phyloP scores from a whole-genome alignment of 495 filamentous ascomycete species.

The Extremus antarcticus region DNA sequence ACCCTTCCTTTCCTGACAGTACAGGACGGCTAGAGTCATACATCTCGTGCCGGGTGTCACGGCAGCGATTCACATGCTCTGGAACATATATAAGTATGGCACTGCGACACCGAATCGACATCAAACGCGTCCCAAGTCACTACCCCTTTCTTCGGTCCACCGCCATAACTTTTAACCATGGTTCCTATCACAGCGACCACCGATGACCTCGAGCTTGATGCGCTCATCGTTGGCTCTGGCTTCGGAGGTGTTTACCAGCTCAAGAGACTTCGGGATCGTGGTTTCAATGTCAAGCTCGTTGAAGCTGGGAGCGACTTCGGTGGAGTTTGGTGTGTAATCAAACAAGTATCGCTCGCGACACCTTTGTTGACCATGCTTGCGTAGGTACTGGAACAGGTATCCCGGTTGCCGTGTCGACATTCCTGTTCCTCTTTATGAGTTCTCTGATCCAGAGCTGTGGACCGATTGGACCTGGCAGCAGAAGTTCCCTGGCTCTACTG shows the following conservation, averaged over 20 bases:
- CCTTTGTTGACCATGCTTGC: too few species aligned
- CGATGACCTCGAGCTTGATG: conserved; percentile 17
- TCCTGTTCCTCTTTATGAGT: conserved; percentile 13
- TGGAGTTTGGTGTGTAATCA: conserved; percentile 44
- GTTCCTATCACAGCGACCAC: too few species aligned
- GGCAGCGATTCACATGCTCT: too few species aligned
- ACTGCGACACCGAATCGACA: too few species aligned
- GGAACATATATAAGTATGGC: too few species aligned
- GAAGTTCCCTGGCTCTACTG: conserved; percentile 17
- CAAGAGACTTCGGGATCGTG: conserved; percentile 31
- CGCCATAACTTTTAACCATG: too few species aligned
- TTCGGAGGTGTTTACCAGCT: conserved; percentile 38
- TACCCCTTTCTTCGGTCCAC: too few species aligned
- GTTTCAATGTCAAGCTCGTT: conserved; percentile 32
- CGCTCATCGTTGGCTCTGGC: conserved; percentile 24
- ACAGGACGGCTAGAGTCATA: too few species aligned
- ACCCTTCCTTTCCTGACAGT: too few species aligned
- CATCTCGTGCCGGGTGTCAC: too few species aligned
- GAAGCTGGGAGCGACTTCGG: conserved; percentile 39
- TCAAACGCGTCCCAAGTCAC: too few species aligned
- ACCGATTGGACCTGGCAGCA: conserved; percentile 20
- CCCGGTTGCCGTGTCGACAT: conserved; percentile 34
- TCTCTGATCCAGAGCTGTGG: conserved; percentile 15
- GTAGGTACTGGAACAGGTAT: conserved; percentile 20
- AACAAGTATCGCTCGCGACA: too few species aligned